phyloP scores from a whole-genome alignment of 78 protist species.

The Dictyostelium firmibasis region DNA sequence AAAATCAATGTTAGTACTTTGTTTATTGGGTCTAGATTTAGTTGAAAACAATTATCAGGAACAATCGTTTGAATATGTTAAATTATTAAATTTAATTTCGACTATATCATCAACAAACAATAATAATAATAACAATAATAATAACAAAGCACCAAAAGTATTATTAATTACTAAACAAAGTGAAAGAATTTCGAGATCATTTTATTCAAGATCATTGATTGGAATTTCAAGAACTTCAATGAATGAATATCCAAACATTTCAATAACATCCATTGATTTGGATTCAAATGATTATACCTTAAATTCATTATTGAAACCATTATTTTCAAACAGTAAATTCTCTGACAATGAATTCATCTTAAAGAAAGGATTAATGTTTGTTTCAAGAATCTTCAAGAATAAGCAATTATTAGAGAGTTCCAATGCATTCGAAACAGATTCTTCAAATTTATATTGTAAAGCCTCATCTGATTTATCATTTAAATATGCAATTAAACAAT shows the following conservation, averaged over 20 bases:
- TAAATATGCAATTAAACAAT: neutral
- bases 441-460: neutral
- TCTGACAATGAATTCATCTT: neutral
- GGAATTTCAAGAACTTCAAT: slow-evolving; percentile 23
- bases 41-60: neutral
- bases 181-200: neutral
- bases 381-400: slow-evolving; percentile 1
- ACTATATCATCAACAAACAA: neutral
- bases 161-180: slow-evolving; percentile 10
- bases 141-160: neutral
- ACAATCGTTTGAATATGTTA: neutral
- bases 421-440: neutral
- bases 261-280: neutral
- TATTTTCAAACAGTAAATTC: neutral
- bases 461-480: neutral
- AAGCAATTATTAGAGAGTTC: neutral
- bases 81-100: neutral
- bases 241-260: slow-evolving; percentile 17
- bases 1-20: neutral
- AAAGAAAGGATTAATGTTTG: neutral
- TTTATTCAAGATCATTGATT: slow-evolving; percentile 12
- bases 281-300: slow-evolving; percentile 1
- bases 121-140: too few species aligned
- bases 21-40: slow-evolving; percentile 7
- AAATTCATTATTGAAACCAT: neutral